Evolutionary conservation across 352 stramenopile genomes (phyloP), one percentile per base, ranked within the genome.

Genomic region (Phytophthora hibernalis): DNA sequence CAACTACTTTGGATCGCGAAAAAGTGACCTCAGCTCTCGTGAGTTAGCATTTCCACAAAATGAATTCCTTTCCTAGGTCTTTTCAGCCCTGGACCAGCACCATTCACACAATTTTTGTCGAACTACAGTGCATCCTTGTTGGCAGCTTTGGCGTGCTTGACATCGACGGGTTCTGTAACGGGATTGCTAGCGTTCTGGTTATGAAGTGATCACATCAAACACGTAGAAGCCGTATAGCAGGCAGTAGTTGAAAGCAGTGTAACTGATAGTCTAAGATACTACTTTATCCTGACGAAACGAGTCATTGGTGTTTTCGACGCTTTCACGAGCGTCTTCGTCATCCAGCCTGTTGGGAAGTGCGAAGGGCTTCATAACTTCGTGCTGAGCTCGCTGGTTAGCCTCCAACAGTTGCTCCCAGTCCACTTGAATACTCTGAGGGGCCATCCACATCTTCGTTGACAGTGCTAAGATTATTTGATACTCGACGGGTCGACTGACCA

Each of bases 291-390:
- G 31, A 10, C 16, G 28, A 18, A 11, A 10, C n/a, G 20, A 22
- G 16, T 24, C 16, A 45, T 11, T 48, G n/a, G 11, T 6, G 22
- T 5, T 38, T 8, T 7, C n/a, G 28, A n/a, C 16, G 37, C 28
- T 42, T 57, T 47, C 20, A 57, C 8, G 20, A 20, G 44, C 31
- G n/a, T 7, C 10, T 15, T 20, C 31, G 12, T 31, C 18, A 8
- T 9, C 21, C 50, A 44, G 28, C 16, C 50, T 16, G 35, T 35
- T 57, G 50, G 35, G 8, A 35, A 57, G 21, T 3, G 42, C 20
- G 20, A 57, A 26, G 6, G 50, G 50, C 33, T 56, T 31, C 50
- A 56, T 56, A 7, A 56, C 50, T 31, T 57, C 50, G 12, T 35
- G 21, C 26, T 57, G 33, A 12, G 50, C 33, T 9, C 50, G 50